phyloP scores from a whole-genome alignment of 352 stramenopile genomes.

The Discostella stelligera region DNA sequence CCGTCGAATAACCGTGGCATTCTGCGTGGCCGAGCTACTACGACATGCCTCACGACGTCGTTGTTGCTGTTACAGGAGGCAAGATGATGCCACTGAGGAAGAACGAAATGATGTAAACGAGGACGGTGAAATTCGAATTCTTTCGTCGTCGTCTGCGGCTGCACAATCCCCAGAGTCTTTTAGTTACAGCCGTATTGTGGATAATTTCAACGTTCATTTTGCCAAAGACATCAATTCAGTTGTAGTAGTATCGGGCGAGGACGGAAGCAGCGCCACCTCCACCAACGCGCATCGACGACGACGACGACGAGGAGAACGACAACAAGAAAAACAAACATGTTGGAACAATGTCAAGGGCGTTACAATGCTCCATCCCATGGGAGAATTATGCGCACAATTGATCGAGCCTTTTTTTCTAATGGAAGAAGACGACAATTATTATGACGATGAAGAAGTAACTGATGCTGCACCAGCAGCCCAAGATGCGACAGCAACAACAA shows the following conservation, averaged over 20 bases:
- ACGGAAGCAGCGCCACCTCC: background rate
- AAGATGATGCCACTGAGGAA: too few relatives aligned
- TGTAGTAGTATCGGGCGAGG: background rate
- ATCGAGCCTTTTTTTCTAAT: background rate
- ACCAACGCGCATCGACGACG: background rate
- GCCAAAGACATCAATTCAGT: too few relatives aligned
- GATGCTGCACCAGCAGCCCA: constrained; percentile 5
- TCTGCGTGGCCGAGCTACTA: background rate
- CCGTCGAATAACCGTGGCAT: background rate
- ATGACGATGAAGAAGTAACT: constrained; percentile 1
- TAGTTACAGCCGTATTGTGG: background rate
- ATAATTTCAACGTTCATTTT: background rate
- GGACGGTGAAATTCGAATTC: too few relatives aligned
- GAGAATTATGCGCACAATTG: background rate
- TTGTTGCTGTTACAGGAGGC: too few relatives aligned
- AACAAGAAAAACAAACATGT: background rate
- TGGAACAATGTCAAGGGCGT: constrained; percentile 19
- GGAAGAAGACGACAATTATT: background rate
- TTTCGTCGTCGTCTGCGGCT: too few relatives aligned
- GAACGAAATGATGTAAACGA: too few relatives aligned
- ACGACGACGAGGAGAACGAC: background rate
- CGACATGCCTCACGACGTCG: background rate
- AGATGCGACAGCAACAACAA: constrained; percentile 6
- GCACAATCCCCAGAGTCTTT: too few relatives aligned
- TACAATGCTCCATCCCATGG: constrained; percentile 5